A percentile compares a stretch with the other conserved stretches of the same genome.
Evolutionary conservation across 768 basidiomycete genomes (phyloP).

Genomic region (Pulveroboletus ravenelii): DNA sequence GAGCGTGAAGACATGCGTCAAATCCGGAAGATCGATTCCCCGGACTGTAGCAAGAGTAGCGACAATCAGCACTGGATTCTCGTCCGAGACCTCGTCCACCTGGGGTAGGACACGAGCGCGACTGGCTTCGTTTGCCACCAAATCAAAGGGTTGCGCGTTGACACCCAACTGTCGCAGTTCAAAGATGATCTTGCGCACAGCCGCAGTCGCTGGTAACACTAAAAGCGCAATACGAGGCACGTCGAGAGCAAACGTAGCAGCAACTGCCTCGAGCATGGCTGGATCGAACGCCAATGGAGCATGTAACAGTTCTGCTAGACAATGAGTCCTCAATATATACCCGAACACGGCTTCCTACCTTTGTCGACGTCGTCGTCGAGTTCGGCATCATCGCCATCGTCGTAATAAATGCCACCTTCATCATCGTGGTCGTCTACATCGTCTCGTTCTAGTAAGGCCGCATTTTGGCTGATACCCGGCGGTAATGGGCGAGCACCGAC

Average conservation of each 20-base stretch:
- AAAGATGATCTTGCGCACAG: conserved; percentile 57
- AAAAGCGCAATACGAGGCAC: conserved; percentile 64
- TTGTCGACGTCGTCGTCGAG: conserved; percentile 19
- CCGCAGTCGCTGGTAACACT: conserved; percentile 58
- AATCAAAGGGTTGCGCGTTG: conserved; percentile 58
- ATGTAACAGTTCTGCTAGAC: conserved; percentile 38
- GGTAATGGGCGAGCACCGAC: conserved; percentile 35
- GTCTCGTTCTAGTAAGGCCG: neutral
- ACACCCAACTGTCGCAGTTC: conserved; percentile 65
- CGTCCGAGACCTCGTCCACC: conserved; percentile 29
- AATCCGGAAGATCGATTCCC: conserved; percentile 65
- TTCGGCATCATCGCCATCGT: conserved; percentile 17
- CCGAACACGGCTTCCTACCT: conserved; percentile 12
- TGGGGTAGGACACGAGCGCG: conserved; percentile 40
- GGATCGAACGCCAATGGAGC: conserved; percentile 53
- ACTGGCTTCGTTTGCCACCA: conserved; percentile 41
- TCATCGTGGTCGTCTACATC: neutral
- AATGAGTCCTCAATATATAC: conserved; percentile 5
- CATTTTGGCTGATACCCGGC: neutral
- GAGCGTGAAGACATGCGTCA: conserved; percentile 72
- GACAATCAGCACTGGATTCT: conserved; percentile 61
- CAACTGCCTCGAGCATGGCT: conserved; percentile 61
- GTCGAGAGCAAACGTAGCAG: conserved; percentile 65
- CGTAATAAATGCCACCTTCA: conserved; percentile 22
- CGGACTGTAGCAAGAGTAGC: conserved; percentile 65